phyloP scores from a whole-genome alignment of 1,284 basidiomycete species.

The Chalciporus sp. region DNA sequence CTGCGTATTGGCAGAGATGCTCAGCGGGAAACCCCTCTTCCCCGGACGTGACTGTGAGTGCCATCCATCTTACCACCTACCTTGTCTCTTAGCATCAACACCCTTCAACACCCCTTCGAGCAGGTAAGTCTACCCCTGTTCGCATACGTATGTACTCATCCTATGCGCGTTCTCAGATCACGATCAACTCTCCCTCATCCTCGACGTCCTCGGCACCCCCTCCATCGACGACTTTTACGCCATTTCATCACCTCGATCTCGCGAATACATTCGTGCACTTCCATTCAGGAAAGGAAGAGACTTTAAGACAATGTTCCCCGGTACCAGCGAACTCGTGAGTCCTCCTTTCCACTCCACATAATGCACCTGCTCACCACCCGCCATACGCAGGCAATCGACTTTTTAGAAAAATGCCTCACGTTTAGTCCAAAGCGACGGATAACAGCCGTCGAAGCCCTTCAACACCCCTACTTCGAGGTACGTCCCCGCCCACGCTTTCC shows the following conservation, averaged over 20 bases:
- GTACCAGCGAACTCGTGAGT: slow-evolving; percentile 75
- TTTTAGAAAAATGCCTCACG: slow-evolving; percentile 88
- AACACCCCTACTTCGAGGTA: slow-evolving; percentile 90
- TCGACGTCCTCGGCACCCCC: slow-evolving; percentile 89
- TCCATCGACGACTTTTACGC: slow-evolving; percentile 92
- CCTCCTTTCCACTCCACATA: not conserved
- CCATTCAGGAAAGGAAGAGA: slow-evolving; percentile 89
- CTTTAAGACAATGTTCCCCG: slow-evolving; percentile 75
- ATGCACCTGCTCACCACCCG: not conserved
- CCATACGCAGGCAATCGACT: slow-evolving; percentile 68
- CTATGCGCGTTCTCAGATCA: slow-evolving; percentile 51
- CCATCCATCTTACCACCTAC: not conserved
- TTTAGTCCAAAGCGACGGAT: slow-evolving; percentile 93
- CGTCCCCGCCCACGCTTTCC: slow-evolving; percentile 21
- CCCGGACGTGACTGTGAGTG: slow-evolving; percentile 80
- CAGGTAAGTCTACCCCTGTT: not conserved
- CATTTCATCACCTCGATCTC: slow-evolving; percentile 82
- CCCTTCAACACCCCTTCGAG: not conserved
- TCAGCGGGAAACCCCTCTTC: slow-evolving; percentile 88
- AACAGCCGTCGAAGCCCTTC: slow-evolving; percentile 86
- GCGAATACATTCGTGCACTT: slow-evolving; percentile 92
- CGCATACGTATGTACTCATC: not conserved
- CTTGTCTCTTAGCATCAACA: not conserved
- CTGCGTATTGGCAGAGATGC: slow-evolving; percentile 93
- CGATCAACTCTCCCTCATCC: slow-evolving; percentile 85